A percentile compares a stretch with the other conserved stretches of the same genome.
These are phyloP conservation scores for Solanum hybrid DNA, from an alignment of 305 asterid species.

Conservation along the genomic window DNA sequence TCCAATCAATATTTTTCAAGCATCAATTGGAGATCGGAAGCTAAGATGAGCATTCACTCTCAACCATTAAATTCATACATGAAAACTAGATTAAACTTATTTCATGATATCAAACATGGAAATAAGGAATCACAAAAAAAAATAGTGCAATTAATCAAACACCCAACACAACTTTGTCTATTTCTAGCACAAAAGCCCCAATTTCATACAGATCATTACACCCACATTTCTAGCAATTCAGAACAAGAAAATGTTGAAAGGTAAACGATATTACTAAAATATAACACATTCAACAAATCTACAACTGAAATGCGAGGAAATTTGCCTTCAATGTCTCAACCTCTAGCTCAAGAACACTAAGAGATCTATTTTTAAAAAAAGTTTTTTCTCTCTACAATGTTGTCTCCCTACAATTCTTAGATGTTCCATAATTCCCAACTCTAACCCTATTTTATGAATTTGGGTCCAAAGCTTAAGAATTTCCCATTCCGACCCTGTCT, in stretches of 20 bases:
- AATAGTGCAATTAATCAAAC: background rate
- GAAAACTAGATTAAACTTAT: background rate
- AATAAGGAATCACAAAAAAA: background rate
- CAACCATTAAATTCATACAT: background rate
- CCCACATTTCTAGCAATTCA: background rate
- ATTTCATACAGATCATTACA: background rate
- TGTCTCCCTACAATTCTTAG: background rate
- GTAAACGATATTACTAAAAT: background rate
- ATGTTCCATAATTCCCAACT: background rate
- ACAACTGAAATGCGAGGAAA: background rate
- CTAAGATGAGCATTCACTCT: background rate
- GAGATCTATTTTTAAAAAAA: no score
- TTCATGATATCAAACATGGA: background rate
- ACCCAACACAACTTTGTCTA: background rate
- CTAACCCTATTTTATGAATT: background rate
- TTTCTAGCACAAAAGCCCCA: background rate
- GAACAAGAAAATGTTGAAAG: background rate
- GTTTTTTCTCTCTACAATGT: background rate
- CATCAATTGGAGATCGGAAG: background rate
- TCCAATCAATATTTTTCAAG: background rate
- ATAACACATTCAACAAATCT: background rate
- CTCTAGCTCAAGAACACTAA: background rate
- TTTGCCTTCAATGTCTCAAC: background rate
- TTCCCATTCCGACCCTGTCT: background rate
- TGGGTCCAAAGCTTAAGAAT: background rate